Base-by-base conservation (phyloP, 495 filamentous ascomycete species). In the Daldinia bambusicola region DNA sequence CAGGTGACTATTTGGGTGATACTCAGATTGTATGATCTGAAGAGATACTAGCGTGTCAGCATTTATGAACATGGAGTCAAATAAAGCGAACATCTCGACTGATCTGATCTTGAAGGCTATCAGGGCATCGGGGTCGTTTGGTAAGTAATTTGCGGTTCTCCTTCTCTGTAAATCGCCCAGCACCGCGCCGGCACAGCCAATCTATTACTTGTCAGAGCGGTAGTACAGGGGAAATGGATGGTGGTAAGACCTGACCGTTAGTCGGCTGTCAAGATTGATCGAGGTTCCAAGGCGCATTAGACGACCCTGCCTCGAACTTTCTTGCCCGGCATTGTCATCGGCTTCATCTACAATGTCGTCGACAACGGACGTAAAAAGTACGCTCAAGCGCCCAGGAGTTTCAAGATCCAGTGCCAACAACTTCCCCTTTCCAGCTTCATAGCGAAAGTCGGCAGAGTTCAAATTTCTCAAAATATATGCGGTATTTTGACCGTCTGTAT, bases 151-250 rank as follows among this genome's bases (percentile, higher is more conserved):
- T 0, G 85, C 84, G 12, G 89, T 83, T 78, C 86, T 88, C 60
- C 90, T 87, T 61, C 93, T 86, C 72, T 93, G 89, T 10, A 98
- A 74, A 66, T 96, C 93, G 4, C 86, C 86, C 37, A 99, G 83
- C 14, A 99, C 81, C 14, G 94, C 94, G 34, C 96, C 94, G 36
- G 91, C 91, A 75, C 95, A 98, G 0, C 94, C 93, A 37, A 85
- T 72, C 78, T 80, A 20, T 10, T 5, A 12, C 2, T 53, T 0
- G 64, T 75, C 45, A 76, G 69, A 60, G 40, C 45, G 0, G 34
- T 43, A 4, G 0, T 12, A 26, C 12, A 38, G 12, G 51, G 10
- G n/a, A 45, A 51, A 1, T 37, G 26, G 4, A 36, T 20, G 4
- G 4, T 38, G n/a, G 51, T 6, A 36, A 36, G 34, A 36, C 40